phyloP scores from a whole-genome alignment of 345 rosid species.

The Pistacia integerrima region DNA sequence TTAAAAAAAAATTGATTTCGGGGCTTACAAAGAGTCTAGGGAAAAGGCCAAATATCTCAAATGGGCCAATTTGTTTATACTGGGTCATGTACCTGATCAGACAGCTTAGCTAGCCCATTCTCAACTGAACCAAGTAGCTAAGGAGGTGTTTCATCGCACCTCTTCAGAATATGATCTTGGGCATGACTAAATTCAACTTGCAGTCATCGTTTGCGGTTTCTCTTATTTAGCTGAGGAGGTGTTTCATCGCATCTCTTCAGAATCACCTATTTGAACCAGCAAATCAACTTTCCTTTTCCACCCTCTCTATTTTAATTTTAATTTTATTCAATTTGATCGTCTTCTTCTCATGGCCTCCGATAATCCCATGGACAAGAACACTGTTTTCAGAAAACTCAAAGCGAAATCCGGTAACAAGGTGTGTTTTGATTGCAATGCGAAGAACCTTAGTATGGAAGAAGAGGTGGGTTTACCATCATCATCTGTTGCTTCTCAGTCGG shows the following conservation, averaged over 20 bases:
- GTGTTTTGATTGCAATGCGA: constrained; percentile 97
- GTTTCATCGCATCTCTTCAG: constrained; percentile 10
- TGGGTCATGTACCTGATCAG: too few species aligned
- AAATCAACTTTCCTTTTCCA: too few species aligned
- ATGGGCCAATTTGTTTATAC: too few species aligned
- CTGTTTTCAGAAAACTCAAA: constrained; percentile 79
- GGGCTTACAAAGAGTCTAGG: too few species aligned
- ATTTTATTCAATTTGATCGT: neutral
- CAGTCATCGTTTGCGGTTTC: constrained; percentile 11
- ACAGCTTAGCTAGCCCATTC: too few species aligned
- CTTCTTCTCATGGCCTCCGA: constrained; percentile 64
- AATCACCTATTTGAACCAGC: neutral
- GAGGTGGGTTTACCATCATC: constrained; percentile 61
- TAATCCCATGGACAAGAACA: constrained; percentile 59
- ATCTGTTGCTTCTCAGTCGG: constrained; percentile 59
- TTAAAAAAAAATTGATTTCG: too few species aligned
- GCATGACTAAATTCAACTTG: too few species aligned
- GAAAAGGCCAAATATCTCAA: too few species aligned
- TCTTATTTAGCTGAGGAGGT: constrained; percentile 20
- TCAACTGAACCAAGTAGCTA: too few species aligned
- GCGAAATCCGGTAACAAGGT: constrained; percentile 97
- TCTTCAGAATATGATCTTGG: too few species aligned
- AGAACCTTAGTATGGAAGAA: constrained; percentile 80
- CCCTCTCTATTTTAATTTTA: too few species aligned
- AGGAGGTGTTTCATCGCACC: too few species aligned